Conservation (phyloP, 1,284 basidiomycete genomes). For the Moesziomyces sp. region DNA sequence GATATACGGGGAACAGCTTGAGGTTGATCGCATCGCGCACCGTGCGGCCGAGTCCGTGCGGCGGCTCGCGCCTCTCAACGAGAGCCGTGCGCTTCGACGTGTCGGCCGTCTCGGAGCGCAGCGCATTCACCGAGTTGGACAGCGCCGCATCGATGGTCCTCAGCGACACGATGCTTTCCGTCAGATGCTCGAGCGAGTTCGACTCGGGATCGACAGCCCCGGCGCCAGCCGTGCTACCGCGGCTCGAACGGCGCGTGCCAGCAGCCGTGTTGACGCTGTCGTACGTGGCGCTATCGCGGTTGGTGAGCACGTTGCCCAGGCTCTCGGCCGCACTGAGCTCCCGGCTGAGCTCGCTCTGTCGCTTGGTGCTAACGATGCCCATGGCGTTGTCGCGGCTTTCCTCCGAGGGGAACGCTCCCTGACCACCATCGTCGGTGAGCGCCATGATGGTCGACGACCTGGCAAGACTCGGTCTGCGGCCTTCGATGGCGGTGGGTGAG, state of each 20-base stretch:
- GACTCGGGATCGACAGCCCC: conserved; percentile 5
- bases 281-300: conserved; percentile 14
- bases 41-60: conserved; percentile 64
- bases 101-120: conserved; percentile 23
- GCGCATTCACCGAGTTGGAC: conserved; percentile 37
- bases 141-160: conserved; percentile 52
- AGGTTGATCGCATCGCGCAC: conserved; percentile 70
- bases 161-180: conserved; percentile 52
- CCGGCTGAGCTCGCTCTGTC: conserved; percentile 27
- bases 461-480: conserved; percentile 19
- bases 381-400: conserved; percentile 42
- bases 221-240: conserved; percentile 26
- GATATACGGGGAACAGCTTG: conserved; percentile 95
- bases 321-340: conserved; percentile 40
- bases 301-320: conserved; percentile 32
- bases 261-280: conserved; percentile 35
- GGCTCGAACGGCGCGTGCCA: conserved; percentile 34
- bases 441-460: conserved; percentile 26
- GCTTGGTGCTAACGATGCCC: conserved; percentile 32
- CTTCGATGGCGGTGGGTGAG: conserved; percentile 5
- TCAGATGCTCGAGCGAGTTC: conserved; percentile 29
- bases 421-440: conserved; percentile 18
- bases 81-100: conserved; percentile 23
- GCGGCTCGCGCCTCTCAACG: conserved; percentile 53
- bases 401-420: conserved; percentile 23